Conservation (phyloP, 441 rosid genomes). For the Syzygium malaccense region DNA sequence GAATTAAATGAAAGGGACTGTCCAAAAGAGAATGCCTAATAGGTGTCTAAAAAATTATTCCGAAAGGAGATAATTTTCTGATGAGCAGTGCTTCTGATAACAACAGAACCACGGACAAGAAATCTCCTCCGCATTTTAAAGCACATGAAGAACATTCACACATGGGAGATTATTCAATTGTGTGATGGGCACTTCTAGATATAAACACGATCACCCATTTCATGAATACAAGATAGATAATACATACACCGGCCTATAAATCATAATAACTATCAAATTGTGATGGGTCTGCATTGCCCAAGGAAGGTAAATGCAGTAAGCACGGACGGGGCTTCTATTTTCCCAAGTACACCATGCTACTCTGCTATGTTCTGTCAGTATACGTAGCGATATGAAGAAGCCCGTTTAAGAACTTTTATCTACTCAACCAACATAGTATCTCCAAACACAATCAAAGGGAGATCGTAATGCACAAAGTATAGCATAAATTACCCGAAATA, state of each 20-base stretch:
- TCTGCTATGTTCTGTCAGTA: not conserved
- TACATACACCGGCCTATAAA: not conserved
- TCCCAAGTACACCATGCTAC: not conserved
- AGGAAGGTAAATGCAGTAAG: not conserved
- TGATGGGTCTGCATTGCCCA: not conserved
- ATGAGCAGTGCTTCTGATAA: not conserved
- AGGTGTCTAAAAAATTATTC: not conserved
- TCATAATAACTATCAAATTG: not conserved
- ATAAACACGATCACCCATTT: not conserved
- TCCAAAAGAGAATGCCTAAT: not conserved
- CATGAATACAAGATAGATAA: not conserved
- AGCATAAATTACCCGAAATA: not conserved
- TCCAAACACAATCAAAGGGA: not conserved
- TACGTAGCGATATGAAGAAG: not conserved
- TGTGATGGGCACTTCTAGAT: not conserved
- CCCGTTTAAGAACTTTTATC: not conserved
- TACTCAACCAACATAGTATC: not conserved
- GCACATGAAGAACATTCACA: not conserved
- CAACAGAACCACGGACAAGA: not conserved
- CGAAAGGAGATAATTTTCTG: not conserved
- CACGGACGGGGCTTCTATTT: not conserved
- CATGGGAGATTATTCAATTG: not conserved
- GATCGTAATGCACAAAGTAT: not conserved
- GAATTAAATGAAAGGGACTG: not conserved
- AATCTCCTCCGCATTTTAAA: not conserved